Base-by-base conservation (phyloP, 2,329 filamentous ascomycete genomes). In the Periconia sp. region DNA sequence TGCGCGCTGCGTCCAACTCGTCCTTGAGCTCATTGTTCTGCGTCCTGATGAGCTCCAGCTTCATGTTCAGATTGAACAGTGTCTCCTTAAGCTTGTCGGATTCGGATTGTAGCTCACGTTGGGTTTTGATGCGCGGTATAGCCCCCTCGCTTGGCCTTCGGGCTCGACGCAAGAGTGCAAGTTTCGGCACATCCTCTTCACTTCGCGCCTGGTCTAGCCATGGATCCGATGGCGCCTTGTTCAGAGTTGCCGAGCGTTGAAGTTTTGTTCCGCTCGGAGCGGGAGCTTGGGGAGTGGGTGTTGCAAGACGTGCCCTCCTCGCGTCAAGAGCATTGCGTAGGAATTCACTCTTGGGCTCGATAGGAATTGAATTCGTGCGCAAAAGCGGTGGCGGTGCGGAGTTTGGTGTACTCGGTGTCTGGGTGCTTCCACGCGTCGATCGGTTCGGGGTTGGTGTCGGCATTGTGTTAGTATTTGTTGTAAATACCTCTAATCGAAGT, bases 281-380 rank as follows among this genome's bases (percentile, higher is more conserved):
- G 3, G 53, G 25, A 10, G 37, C 40, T 11, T 43, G 34, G 8
- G 54, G 43, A 4, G 43, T 50, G 9, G 57, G 47, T 6, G 59
- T 50, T 4, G 50, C 36, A 22, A 65, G 59, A 28, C 53, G 50
- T 5, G 61, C 61, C 39, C 64, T 51, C 19, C 57, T 54, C 5
- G 59, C 63, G n/a, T 68, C 50, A 5, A 70, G 55, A 12, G 62
- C 65, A 48, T 59, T 53, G 24, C 64, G 59, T 36, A 70, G 47
- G 39, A 57, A 64, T 36, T 69, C 64, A 5, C 61, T 64, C 37
- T 62, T 66, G n/a, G 66, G 65, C 21, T 59, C 59, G 13, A 62
- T 48, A 24, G 55, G 43, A 7, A 40, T 48, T 8, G 56, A 60
- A 15, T 34, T 28, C 8, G 52, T 41, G n/a, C 55, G 46, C 19